phyloP scores from a whole-genome alignment of 192 early-diverging fungal genomes.

The Dissophora globulifera region DNA sequence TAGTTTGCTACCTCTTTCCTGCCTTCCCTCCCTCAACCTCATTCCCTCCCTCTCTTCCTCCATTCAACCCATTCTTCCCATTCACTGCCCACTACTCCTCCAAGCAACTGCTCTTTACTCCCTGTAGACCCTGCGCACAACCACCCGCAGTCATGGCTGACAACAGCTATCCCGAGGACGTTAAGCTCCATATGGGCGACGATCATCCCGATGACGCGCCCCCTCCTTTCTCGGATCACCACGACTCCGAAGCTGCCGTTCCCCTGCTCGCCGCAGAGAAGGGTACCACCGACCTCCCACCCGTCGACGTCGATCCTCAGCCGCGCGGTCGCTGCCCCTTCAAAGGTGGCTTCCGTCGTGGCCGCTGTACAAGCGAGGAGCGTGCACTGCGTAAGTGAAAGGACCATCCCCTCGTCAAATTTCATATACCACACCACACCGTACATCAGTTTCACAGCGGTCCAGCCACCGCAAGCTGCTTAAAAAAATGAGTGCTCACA shows the following conservation, averaged over 20 bases:
- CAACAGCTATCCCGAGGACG: slow-evolving; percentile 25
- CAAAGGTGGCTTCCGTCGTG: slow-evolving; percentile 7
- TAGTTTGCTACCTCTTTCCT: no score
- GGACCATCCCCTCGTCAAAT: no score
- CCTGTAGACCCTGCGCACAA: background rate
- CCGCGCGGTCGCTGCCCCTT: slow-evolving; percentile 3
- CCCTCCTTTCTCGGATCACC: slow-evolving; percentile 16
- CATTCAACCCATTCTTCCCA: background rate
- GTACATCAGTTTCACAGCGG: no score
- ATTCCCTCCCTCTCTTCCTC: background rate
- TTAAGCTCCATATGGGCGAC: slow-evolving; percentile 24
- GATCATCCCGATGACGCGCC: slow-evolving; percentile 8
- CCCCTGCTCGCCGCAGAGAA: background rate
- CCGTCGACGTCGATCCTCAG: background rate
- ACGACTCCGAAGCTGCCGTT: background rate
- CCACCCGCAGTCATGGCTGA: slow-evolving; percentile 14
- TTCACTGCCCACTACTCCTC: background rate
- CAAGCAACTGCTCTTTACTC: background rate
- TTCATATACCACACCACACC: no score
- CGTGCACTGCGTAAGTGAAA: slow-evolving; percentile 29
- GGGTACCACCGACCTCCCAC: slow-evolving; percentile 6
- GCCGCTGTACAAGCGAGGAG: slow-evolving; percentile 27
- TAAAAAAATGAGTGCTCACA: no score
- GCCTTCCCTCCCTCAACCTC: no score
- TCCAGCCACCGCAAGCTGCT: no score